Base-by-base conservation (phyloP, 345 rosid genomes). In the Citrus cavaleriei region DNA sequence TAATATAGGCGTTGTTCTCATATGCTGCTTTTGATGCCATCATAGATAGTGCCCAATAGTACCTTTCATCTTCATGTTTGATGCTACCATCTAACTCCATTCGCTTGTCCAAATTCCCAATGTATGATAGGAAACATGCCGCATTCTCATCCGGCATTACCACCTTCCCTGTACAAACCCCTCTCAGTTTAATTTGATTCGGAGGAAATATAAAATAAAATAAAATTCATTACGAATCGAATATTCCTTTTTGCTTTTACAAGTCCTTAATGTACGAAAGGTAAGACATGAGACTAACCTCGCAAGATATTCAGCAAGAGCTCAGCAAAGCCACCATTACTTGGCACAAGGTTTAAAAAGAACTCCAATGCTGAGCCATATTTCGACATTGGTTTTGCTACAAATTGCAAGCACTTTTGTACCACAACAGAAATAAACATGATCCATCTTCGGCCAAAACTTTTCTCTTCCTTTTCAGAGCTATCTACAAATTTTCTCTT, bases 21-120 rank as follows among this genome's bases (percentile, higher is more conserved):
- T 93, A 93, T 3, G 90, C 81, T 51, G 87, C 78, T 83, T 93
- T 94, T 12, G 91, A 76, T 77, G 96, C 86, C 97, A 93, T 89
- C 58, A 93, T 74, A 25, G 93, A 82, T 37, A 94, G 87, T 34
- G 86, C 85, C 16, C 91, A 85, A 68, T 76, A 70, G 80, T 90
- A 91, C 70, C 64, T 79, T 35, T 81, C 78, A 70, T 88, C 89
- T 30, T 86, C 88, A 6, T 62, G 84, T 34, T 55, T 82, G 18
- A 87, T 85, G 37, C 76, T 83, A 22, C 59, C 61, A 78, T 90
- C 93, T 75, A 94, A 78, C 65, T 82, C 84, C 61, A 80, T 72
- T 74, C 94, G 84, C 73, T 21, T 55, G 76, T 94, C 96, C 57
- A 75, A 55, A 78, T 85, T 55, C 32, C 94, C 96, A 13, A 70